Evolutionary conservation across 805 yeast genomes (phyloP), one percentile per base, ranked within the genome.

Genomic region (Metschnikowia drakensbergensis): DNA sequence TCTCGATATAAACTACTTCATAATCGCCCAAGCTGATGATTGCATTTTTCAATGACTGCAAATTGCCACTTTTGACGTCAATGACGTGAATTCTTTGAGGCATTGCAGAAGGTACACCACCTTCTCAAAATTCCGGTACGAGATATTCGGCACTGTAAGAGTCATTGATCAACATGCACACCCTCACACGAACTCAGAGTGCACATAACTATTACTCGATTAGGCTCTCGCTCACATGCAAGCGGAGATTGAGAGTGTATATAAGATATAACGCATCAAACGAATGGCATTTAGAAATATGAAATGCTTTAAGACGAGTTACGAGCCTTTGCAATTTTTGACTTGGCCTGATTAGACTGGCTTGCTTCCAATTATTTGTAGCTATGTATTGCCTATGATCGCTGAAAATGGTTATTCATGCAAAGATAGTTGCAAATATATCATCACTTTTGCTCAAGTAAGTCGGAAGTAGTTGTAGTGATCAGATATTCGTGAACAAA

Each of bases 31-130:
- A 70, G 51, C 73, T 73, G 57, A 83, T 86, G 40, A 95, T 80
- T 2, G 98, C 97, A 68, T 94, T 94, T 46, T 82, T 80, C 47
- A 94, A 72, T 0, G 98, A 92, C 60, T 88, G 92, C 48, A 94
- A 70, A 63, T 94, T 94, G 1, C 99, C 99, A 62, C 96, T 87
- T 62, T 89, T 92, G 7, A 91, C 94, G 61, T 94, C 98, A 49
- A 94, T 86, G 37, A 94, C 82, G 66, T 88, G 77, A n/a, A 84
- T 67, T 6, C 63, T 61, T 33, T 54, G 45, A 7, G 47, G 31
- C 69, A 62, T 64, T 26, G 26, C 8, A n/a, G 22, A 11, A 8
- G 8, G 5, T 7, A 33, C 9, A 13, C 9, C 9, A n/a, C 27
- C 36, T 31, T 30, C 22, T 33, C 8, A 5, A 32, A 42, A 13